Base-by-base conservation (phyloP, 495 filamentous ascomycete species). In the Penicillium ochrochloron region DNA sequence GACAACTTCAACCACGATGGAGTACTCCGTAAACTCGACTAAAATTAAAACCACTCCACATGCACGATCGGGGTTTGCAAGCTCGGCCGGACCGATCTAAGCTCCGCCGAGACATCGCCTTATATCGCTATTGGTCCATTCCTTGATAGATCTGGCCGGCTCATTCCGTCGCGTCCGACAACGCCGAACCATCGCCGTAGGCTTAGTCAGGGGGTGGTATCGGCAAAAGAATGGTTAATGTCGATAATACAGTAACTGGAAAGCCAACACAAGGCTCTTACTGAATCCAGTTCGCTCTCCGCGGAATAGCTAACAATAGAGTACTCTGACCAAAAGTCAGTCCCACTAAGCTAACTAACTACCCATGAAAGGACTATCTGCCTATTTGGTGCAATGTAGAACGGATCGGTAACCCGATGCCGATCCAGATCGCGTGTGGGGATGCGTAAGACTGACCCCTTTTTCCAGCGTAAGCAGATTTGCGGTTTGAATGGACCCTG, bases 381-480 rank as follows among this genome's bases (percentile, higher is more conserved):
- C 63, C 63, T 41, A 31, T 14, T 60, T 48, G 65, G 64, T 39
- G 59, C 42, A 25, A 44, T 59, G 42, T 7, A 57, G 53, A 62
- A 51, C 29, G 41, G 63, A 65, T 65, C 63, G 63, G 62, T 59
- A 14, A 25, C 21, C 51, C 60, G 33, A 52, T 37, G 54, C 54
- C 62, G 66, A 68, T 68, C 62, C 35, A 65, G 66, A 65, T 65
- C 59, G 60, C 41, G 50, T 59, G 56, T 68, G 62, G 62, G 41
- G 62, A 34, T 65, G 54, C 55, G 55, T 59, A 59, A 42, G 57
- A 63, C 55, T 66, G 59, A 44, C 59, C 54, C 44, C 44, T 48
- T 31, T 58, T 51, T 17, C 6, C 10, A 48, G 19, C 37, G 48
- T 5, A 14, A 27, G 33, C 55, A 27, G 17, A 21, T 17, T 4